These are phyloP conservation scores for Cladosporium sphaerospermum DNA, from an alignment of 2,329 filamentous ascomycete species.

Conservation along the genomic window DNA sequence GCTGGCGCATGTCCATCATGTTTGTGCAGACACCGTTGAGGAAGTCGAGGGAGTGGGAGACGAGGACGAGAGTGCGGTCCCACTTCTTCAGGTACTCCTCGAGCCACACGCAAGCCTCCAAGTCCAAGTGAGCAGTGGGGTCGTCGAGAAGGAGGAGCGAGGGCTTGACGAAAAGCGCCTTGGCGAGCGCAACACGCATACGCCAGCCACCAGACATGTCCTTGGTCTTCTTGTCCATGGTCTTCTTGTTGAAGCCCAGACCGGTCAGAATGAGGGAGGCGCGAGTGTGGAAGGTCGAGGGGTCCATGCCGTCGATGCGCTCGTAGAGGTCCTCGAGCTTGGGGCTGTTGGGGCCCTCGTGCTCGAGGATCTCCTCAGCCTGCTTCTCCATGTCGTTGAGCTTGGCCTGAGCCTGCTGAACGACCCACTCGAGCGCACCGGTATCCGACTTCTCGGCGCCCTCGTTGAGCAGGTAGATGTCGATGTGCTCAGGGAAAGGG, in stretches of 20 bases:
- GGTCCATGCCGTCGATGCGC: slow-evolving; percentile 99
- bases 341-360: slow-evolving; percentile 84
- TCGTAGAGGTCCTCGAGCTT: slow-evolving; percentile 93
- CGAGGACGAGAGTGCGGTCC: slow-evolving; percentile 92
- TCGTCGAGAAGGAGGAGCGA: slow-evolving; percentile 93
- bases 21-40: slow-evolving; percentile 95
- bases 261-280: slow-evolving; percentile 95
- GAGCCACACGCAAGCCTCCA: slow-evolving; percentile 98
- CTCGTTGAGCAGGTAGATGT: slow-evolving; percentile 97
- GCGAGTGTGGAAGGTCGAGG: slow-evolving; percentile 90
- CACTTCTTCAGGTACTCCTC: slow-evolving; percentile 99
- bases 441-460: slow-evolving; percentile 83
- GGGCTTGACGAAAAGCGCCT: slow-evolving; percentile 97
- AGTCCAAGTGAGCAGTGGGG: slow-evolving; percentile 96
- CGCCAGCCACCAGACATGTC: slow-evolving; percentile 99
- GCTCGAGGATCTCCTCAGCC: slow-evolving; percentile 85
- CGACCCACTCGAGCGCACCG: slow-evolving; percentile 95
- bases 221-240: slow-evolving; percentile 99
- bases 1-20: slow-evolving; percentile 97
- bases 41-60: slow-evolving; percentile 98
- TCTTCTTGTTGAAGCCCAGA: slow-evolving; percentile 98
- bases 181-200: slow-evolving; percentile 97
- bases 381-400: slow-evolving; percentile 82
- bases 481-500: slow-evolving; percentile 91
- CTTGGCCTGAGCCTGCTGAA: slow-evolving; percentile 88